phyloP scores from a whole-genome alignment of 1,284 basidiomycete species.

The Sanghuangporus weigelae region DNA sequence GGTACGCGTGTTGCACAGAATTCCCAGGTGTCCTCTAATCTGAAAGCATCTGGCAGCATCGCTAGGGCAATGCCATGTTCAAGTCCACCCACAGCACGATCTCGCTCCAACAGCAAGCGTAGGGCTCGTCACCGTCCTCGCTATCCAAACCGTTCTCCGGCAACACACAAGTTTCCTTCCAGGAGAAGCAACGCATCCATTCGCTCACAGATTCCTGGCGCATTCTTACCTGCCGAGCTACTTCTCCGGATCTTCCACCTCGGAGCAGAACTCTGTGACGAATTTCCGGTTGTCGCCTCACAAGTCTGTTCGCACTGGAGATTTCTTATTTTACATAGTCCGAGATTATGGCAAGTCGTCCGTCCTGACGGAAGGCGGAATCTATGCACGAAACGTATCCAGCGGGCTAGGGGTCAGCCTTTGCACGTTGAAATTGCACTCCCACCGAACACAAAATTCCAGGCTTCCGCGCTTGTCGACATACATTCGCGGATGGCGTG shows the following conservation, averaged over 20 bases:
- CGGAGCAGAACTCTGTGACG: conserved; percentile 48
- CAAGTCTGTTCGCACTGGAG: conserved; percentile 64
- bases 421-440: conserved; percentile 40
- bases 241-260: conserved; percentile 55
- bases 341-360: conserved; percentile 55
- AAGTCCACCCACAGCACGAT: neutral
- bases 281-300: conserved; percentile 53
- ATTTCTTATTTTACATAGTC: conserved; percentile 48
- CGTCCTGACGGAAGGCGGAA: conserved; percentile 39
- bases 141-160: neutral
- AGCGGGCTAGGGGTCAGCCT: conserved; percentile 49
- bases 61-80: neutral
- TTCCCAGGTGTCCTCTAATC: neutral
- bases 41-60: neutral
- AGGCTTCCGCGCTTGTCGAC: conserved; percentile 35
- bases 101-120: neutral
- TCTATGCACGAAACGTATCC: conserved; percentile 57
- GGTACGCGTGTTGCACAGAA: neutral
- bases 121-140: neutral
- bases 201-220: neutral
- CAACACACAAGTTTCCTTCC: neutral
- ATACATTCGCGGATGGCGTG: conserved; percentile 58
- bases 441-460: neutral
- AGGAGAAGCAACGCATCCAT: conserved; percentile 1
- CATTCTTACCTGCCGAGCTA: conserved; percentile 44